Base-by-base conservation (phyloP, 306 rosid species). In the Chamaecrista fasciculata region DNA sequence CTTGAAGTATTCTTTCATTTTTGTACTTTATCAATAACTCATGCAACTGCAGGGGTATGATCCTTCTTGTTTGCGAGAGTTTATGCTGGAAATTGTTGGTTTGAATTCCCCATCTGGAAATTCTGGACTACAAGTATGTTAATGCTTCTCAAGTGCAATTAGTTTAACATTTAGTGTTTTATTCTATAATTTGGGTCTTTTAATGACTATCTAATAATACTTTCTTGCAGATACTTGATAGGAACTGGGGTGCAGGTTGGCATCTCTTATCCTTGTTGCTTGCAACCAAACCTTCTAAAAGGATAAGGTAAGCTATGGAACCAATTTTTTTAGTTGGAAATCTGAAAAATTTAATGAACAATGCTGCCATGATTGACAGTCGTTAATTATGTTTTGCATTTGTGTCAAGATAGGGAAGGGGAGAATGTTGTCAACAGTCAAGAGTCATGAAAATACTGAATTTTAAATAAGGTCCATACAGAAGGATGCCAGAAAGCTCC, bases 161-260 rank as follows among this genome's bases (percentile, higher is more conserved):
- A 23, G 31, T 42, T 53, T 63, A 42, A 36, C 65, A 59, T 65
- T 75, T 69, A 43, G 46, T 43, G 61, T 72, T 72, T 61, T 69
- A 39, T 63, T 65, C 12, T 59, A 44, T 62, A 48, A 49, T 72
- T 23, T 63, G 60, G 31, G 50, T 60, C 70, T 18, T 64, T n/a
- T 75, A 70, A 73, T 52, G 66, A 53, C 34, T 44, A 50, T 42
- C 66, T 77, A 37, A 66, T 52, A 34, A 62, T 23, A 60, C 56
- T 62, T 73, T 79, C 67, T 67, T 77, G 61, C 84, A 94, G 98
- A 94, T 94, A 72, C 97, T 94, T 73, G 99, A 94, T 87, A 88
- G 96, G 77, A 94, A 91, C 82, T 91, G 95, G 97, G 99, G 97
- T 64, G 95, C 97, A 26, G 99, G 99, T 42, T 94, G 99, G 98